Percentiles rank a stretch among this genome's conserved stretches.
Evolutionary conservation across 768 basidiomycete genomes (phyloP).

Genomic region (Omphalotus guepiniiformis): DNA sequence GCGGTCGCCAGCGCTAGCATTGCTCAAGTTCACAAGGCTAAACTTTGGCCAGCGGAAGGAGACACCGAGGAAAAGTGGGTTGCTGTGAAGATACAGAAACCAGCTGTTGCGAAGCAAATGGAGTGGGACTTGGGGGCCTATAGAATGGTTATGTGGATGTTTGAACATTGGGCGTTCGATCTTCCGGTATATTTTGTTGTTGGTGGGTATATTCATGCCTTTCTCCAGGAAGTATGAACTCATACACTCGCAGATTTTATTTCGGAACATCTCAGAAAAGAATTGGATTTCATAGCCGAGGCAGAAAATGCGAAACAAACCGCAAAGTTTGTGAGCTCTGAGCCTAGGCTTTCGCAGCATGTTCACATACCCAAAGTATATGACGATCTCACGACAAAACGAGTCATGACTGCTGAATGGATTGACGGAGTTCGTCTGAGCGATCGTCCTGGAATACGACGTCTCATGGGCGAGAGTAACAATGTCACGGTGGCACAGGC

Average conservation of each 20-base stretch:
- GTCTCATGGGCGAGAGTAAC: conserved; percentile 50
- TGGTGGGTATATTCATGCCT: conserved; percentile 40
- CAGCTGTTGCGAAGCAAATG: conserved; percentile 80
- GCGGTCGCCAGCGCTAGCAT: conserved; percentile 88
- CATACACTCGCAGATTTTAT: conserved; percentile 56
- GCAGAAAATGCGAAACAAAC: conserved; percentile 73
- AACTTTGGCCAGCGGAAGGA: conserved; percentile 37
- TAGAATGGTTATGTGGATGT: conserved; percentile 73
- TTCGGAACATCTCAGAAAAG: conserved; percentile 74
- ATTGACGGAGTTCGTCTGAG: conserved; percentile 73
- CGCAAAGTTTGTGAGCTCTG: conserved; percentile 59
- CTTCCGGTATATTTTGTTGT: conserved; percentile 80
- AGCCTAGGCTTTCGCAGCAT: conserved; percentile 62
- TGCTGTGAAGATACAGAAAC: conserved; percentile 93
- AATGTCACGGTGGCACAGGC: conserved; percentile 7
- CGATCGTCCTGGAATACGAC: conserved; percentile 53
- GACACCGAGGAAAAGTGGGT: conserved; percentile 60
- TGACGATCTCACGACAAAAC: conserved; percentile 66
- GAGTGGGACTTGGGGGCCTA: conserved; percentile 78
- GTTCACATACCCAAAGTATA: conserved; percentile 81
- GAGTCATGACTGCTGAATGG: conserved; percentile 84
- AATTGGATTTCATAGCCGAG: conserved; percentile 80
- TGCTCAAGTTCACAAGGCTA: conserved; percentile 87
- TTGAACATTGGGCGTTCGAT: conserved; percentile 78
- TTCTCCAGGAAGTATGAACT: neutral